Conservation (phyloP, 495 filamentous ascomycete species). For the Neurospora cerealis region DNA sequence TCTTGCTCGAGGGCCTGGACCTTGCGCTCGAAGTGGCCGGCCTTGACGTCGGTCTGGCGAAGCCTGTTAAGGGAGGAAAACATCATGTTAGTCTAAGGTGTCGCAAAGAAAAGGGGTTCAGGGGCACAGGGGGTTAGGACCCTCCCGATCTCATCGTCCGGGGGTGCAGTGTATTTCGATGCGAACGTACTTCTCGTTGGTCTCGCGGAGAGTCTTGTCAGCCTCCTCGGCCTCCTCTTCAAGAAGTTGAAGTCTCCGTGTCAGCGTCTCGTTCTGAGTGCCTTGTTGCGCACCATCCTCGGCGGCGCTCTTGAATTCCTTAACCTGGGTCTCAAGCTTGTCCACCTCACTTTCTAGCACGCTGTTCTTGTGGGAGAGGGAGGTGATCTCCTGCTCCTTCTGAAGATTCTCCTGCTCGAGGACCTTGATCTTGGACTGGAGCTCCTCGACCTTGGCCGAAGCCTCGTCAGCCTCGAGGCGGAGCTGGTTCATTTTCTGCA, state of each 20-base stretch:
- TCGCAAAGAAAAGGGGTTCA: constrained; percentile 1
- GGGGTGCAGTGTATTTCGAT: constrained; percentile 18
- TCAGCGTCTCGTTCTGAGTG: constrained; percentile 77
- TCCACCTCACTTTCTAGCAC: constrained; percentile 85
- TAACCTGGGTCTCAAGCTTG: constrained; percentile 68
- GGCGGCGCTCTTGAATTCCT: constrained; percentile 68
- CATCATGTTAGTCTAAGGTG: constrained; percentile 2
- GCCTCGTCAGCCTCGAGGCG: constrained; percentile 86
- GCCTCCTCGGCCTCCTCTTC: constrained; percentile 96
- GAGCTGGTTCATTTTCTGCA: constrained; percentile 85
- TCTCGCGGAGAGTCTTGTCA: constrained; percentile 88
- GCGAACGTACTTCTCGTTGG: constrained; percentile 79
- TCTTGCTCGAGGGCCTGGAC: constrained; percentile 87
- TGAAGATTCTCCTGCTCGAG: constrained; percentile 90
- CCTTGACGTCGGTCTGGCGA: constrained; percentile 97
- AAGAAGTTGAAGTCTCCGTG: constrained; percentile 84
- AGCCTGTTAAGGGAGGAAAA: constrained; percentile 47
- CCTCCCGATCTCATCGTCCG: not conserved
- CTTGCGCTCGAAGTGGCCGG: constrained; percentile 98
- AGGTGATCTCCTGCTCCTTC: constrained; percentile 97
- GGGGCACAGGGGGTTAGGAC: not conserved
- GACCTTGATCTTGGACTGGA: constrained; percentile 72
- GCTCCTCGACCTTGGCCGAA: constrained; percentile 69
- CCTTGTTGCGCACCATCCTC: constrained; percentile 64
- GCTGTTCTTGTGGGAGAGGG: constrained; percentile 81